Conservation (phyloP, 2,329 filamentous ascomycete species). For the Zelopaecilomyces penicillatus region DNA sequence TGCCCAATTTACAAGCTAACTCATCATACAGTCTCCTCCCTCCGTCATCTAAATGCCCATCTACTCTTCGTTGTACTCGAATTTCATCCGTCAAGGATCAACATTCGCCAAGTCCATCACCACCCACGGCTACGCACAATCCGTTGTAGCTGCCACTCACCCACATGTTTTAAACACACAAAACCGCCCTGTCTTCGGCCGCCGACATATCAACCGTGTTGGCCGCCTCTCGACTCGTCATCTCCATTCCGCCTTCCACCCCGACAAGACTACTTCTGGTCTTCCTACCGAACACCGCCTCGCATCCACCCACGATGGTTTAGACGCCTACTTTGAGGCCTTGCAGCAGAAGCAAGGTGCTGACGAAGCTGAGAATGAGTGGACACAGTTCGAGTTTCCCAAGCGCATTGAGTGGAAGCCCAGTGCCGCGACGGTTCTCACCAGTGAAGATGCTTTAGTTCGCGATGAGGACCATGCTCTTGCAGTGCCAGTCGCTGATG, state of each 20-base stretch:
- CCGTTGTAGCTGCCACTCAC: slow-evolving; percentile 89
- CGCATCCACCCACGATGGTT: slow-evolving; percentile 49
- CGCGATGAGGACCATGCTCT: slow-evolving; percentile 17
- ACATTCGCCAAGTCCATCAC: slow-evolving; percentile 78
- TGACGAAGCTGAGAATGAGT: slow-evolving; percentile 62
- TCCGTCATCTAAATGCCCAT: slow-evolving; percentile 82
- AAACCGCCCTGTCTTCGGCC: slow-evolving; percentile 54
- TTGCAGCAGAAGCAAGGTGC: slow-evolving; percentile 67
- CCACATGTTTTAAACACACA: slow-evolving; percentile 67
- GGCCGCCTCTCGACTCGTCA: slow-evolving; percentile 48
- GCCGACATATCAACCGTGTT: slow-evolving; percentile 47
- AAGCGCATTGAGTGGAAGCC: slow-evolving; percentile 86
- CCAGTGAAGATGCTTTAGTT: slow-evolving; percentile 47
- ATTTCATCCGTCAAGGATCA: slow-evolving; percentile 94
- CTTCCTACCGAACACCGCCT: slow-evolving; percentile 46
- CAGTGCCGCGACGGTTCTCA: slow-evolving; percentile 44
- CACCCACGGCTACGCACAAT: slow-evolving; percentile 96
- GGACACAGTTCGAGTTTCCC: slow-evolving; percentile 85
- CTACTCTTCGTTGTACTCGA: slow-evolving; percentile 60
- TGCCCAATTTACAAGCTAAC: no score
- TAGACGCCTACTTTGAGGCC: slow-evolving; percentile 89
- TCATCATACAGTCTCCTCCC: slow-evolving; percentile 39
- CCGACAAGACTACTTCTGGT: slow-evolving; percentile 41
- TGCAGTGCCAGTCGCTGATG: slow-evolving; percentile 12
- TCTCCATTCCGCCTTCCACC: slow-evolving; percentile 72